These are phyloP conservation scores for Cyberlindnera bimundalis DNA, from an alignment of 805 yeast genomes.

Conservation along the genomic window DNA sequence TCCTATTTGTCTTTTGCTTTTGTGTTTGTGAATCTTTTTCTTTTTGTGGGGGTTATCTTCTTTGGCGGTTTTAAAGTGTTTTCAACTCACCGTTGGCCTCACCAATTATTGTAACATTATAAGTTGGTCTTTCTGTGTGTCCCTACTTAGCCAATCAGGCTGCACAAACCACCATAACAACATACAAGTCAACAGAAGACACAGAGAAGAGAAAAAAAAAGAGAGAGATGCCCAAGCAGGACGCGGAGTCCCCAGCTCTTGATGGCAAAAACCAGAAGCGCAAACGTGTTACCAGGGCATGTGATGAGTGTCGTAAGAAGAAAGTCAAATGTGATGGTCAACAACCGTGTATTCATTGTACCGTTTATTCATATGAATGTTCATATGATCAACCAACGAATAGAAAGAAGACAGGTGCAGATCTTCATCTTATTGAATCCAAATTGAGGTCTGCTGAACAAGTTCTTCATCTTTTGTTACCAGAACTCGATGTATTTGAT, in stretches of 20 bases:
- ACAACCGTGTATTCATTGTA: constrained; percentile 76
- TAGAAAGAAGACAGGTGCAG: constrained; percentile 40
- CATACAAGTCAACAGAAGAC: too few relatives aligned
- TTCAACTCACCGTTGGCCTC: too few relatives aligned
- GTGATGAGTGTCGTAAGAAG: constrained; percentile 71
- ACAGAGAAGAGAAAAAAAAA: too few relatives aligned
- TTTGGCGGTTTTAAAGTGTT: too few relatives aligned
- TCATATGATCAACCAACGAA: constrained; percentile 63
- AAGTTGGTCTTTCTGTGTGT: too few relatives aligned
- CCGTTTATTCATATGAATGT: constrained; percentile 77
- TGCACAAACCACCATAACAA: too few relatives aligned
- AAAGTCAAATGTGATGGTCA: constrained; percentile 80
- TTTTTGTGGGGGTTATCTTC: too few relatives aligned
- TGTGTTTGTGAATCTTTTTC: too few relatives aligned
- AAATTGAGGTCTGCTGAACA: constrained; percentile 34
- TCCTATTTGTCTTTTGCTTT: too few relatives aligned
- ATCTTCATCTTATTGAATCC: constrained; percentile 32
- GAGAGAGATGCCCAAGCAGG: constrained; percentile 7
- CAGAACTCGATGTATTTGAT: constrained; percentile 36
- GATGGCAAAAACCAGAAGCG: constrained; percentile 39
- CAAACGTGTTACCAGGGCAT: constrained; percentile 68
- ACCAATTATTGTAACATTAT: too few relatives aligned
- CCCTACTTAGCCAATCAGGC: too few relatives aligned
- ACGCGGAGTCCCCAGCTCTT: constrained; percentile 10
- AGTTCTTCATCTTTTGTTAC: constrained; percentile 34